Conservation (phyloP, 2,329 filamentous ascomycete species). For the Talaromyces piceae region DNA sequence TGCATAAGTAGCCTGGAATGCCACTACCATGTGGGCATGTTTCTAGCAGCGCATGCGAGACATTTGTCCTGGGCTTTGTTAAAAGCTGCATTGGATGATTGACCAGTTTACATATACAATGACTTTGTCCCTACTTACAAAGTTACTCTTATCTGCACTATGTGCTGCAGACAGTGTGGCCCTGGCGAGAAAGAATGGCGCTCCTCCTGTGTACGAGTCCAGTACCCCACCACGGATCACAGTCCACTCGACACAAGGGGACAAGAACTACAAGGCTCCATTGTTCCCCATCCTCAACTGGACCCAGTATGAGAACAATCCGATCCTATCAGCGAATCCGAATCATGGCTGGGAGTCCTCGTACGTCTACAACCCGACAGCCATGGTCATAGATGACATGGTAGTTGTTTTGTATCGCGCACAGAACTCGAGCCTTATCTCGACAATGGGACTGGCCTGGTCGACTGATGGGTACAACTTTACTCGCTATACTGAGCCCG, state of each 20-base stretch:
- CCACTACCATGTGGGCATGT: too few species aligned
- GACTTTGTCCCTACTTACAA: neutral
- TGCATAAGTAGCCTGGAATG: too few species aligned
- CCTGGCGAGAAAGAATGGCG: neutral
- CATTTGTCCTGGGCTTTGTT: too few species aligned
- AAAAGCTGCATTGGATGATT: neutral
- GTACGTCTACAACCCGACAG: slow-evolving; percentile 18
- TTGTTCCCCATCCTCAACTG: slow-evolving; percentile 22
- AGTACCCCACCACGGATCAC: slow-evolving; percentile 11
- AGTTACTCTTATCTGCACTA: neutral
- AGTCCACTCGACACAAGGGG: slow-evolving; percentile 15
- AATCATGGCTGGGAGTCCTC: slow-evolving; percentile 15
- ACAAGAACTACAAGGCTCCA: slow-evolving; percentile 19
- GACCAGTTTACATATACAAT: neutral
- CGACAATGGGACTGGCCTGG: slow-evolving; percentile 31
- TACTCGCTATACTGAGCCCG: slow-evolving; percentile 25
- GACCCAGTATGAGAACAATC: slow-evolving; percentile 19
- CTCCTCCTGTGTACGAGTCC: neutral
- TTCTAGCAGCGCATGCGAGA: too few species aligned
- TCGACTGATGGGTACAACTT: slow-evolving; percentile 29
- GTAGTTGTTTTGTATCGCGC: slow-evolving; percentile 31
- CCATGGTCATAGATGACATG: slow-evolving; percentile 17
- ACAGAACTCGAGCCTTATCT: slow-evolving; percentile 25
- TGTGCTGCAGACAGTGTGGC: neutral
- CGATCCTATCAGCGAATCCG: slow-evolving; percentile 16